Base-by-base conservation (phyloP, 2,329 filamentous ascomycete species). In the Fonsecaea erecta region DNA sequence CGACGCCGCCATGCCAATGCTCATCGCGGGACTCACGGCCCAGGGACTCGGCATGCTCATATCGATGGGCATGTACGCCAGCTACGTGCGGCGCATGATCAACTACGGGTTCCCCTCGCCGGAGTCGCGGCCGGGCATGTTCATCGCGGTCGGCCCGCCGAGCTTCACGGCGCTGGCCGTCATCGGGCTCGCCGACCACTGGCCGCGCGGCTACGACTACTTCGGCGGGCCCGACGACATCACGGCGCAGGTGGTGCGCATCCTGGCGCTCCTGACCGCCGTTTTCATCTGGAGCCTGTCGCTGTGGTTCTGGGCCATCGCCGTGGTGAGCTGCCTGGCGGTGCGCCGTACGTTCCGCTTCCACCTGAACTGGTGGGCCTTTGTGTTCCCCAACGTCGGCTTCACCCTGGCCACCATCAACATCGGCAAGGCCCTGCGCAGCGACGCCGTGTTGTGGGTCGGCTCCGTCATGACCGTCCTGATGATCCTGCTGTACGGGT, bases 81-180 rank as follows among this genome's bases (percentile, higher is more conserved):
- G 89, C 74, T 91, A 90, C 81, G 85, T 91, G 62, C 87, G 86
- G 48, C 84, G 90, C 4, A 80, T 92, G n/a, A 89, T 92, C 86
- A 83, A 86, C 69, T 81, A 82, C 1, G 85, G 89, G 1, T 82
- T 91, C 16, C 89, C 89, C 0, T 76, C 80, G 68, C 81, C 85
- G 7, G 86, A 90, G 71, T 86, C 89, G 66, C 81, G 89, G 57
- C 87, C 89, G 0, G 89, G 86, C 0, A 84, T 92, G 74, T 92
- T 90, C 79, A 91, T 92, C 79, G 88, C 87, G 65, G 89, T 91
- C n/a, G 90, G 90, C 0, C 88, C 90, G 1, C 88, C 89, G 0
- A 84, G 87, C 1, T 92, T 91, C 78, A 92, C 89, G 0, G 86
- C 86, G 1, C 79, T 91, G 14, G 89, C 89, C 0, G 80, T 91